Percentiles rank a stretch among this genome's conserved stretches.
Evolutionary conservation across 208 protist genomes (phyloP).

Genomic region (Leishmania turanica): DNA sequence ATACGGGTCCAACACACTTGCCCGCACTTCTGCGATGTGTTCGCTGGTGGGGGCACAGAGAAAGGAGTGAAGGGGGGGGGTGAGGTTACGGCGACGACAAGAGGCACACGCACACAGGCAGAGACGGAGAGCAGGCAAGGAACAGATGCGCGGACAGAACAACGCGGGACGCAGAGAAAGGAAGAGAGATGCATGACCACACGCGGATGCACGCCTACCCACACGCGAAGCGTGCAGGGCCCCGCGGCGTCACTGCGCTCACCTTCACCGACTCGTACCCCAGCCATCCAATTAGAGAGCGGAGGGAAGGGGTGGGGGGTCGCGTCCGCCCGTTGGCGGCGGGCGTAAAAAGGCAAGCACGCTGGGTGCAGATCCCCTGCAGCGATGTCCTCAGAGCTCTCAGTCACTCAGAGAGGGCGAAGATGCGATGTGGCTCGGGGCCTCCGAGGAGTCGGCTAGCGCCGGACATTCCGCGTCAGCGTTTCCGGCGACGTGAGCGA

Average conservation of each 20-base stretch:
- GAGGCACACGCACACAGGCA: neutral
- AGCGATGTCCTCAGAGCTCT: slow-evolving; percentile 10
- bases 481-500: neutral
- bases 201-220: neutral
- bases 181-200: neutral
- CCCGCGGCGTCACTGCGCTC: neutral
- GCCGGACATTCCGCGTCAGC: neutral
- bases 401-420: slow-evolving; percentile 4
- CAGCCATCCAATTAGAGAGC: neutral
- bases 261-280: neutral
- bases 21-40: neutral
- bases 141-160: neutral
- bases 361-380: too few species aligned
- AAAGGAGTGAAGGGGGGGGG: neutral
- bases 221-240: neutral
- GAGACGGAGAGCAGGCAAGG: neutral
- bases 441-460: neutral
- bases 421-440: slow-evolving; percentile 8
- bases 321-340: neutral
- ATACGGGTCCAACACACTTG: neutral
- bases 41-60: neutral
- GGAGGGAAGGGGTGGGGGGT: too few species aligned
- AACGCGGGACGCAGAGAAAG: neutral
- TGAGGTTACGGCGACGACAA: neutral
- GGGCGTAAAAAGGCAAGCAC: neutral